Evolutionary conservation across 345 rosid species (phyloP).

Genomic region (Sisymbrium irio): DNA sequence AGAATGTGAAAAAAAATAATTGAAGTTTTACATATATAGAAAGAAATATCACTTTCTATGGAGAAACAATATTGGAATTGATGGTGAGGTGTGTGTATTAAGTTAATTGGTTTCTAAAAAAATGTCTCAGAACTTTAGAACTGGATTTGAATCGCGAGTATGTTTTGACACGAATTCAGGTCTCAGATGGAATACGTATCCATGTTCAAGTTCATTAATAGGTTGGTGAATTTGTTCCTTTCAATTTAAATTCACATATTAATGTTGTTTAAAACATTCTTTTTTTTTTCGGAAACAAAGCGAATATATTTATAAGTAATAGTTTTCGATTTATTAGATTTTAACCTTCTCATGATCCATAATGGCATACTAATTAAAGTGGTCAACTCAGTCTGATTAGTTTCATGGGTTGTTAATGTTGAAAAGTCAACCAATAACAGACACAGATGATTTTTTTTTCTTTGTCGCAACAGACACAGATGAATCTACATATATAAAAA

Average conservation of each 20-base stretch:
- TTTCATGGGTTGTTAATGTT: conserved; percentile 6
- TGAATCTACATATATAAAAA: background rate
- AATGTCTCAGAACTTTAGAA: background rate
- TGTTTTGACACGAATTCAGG: background rate
- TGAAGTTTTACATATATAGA: background rate
- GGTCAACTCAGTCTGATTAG: conserved; percentile 5
- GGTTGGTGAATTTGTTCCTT: background rate
- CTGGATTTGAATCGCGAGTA: background rate
- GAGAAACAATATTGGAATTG: background rate
- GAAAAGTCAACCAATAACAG: conserved; percentile 5
- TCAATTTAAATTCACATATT: background rate
- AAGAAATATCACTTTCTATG: background rate
- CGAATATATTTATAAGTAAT: background rate
- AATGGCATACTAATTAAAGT: background rate
- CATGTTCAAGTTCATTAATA: background rate
- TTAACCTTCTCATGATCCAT: conserved; percentile 3
- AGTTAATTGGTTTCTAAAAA: background rate
- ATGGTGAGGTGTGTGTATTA: background rate
- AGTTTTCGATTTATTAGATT: background rate
- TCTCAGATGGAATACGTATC: background rate
- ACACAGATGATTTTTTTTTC: background rate
- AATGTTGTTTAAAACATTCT: background rate
- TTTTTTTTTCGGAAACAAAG: background rate
- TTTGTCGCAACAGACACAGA: background rate
- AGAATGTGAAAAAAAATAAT: background rate